These are phyloP conservation scores for Megacollybia marginata DNA, from an alignment of 768 basidiomycete genomes.

Conservation along the genomic window DNA sequence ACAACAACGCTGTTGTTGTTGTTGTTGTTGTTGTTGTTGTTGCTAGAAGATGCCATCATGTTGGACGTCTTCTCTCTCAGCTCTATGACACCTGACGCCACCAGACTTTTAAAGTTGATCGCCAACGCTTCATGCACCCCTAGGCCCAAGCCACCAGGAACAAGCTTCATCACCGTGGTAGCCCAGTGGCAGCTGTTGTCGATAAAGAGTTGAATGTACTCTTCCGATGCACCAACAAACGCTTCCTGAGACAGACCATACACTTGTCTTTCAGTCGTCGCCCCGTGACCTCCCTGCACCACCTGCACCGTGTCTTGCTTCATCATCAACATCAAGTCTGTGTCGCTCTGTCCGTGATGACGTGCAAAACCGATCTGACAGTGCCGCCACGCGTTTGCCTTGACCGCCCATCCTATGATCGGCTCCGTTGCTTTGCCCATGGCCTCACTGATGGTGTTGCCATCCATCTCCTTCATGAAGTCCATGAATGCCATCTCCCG, in stretches of 20 bases:
- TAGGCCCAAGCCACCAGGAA: slow-evolving; percentile 15
- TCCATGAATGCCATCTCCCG: slow-evolving; percentile 12
- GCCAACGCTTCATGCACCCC: slow-evolving; percentile 5
- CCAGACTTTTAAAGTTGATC: slow-evolving; percentile 2
- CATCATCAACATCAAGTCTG: slow-evolving; percentile 3
- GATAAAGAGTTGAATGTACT: slow-evolving; percentile 16
- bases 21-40: too few species aligned
- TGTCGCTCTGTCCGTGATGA: slow-evolving; percentile 5
- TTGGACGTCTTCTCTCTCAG: too few species aligned
- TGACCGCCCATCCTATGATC: slow-evolving; percentile 5
- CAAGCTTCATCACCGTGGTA: slow-evolving; percentile 6
- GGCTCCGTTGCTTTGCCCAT: slow-evolving; percentile 1
- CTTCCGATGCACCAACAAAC: slow-evolving; percentile 14
- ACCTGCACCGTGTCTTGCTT: slow-evolving; percentile 10
- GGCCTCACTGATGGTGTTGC: slow-evolving; percentile 1
- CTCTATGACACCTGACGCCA: too few species aligned
- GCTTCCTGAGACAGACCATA: slow-evolving; percentile 22
- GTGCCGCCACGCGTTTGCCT: slow-evolving; percentile 10
- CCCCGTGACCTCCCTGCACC: slow-evolving; percentile 18
- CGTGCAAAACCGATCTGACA: slow-evolving; percentile 16
- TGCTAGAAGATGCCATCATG: too few species aligned
- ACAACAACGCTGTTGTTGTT: too few species aligned
- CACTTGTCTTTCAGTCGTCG: slow-evolving; percentile 14
- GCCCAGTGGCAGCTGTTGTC: slow-evolving; percentile 19
- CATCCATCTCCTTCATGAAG: slow-evolving; percentile 7